A percentile compares a stretch with the other conserved stretches of the same genome.
Conservation (phyloP, 2,329 filamentous ascomycete genomes). For the Colletotrichum siamense region DNA sequence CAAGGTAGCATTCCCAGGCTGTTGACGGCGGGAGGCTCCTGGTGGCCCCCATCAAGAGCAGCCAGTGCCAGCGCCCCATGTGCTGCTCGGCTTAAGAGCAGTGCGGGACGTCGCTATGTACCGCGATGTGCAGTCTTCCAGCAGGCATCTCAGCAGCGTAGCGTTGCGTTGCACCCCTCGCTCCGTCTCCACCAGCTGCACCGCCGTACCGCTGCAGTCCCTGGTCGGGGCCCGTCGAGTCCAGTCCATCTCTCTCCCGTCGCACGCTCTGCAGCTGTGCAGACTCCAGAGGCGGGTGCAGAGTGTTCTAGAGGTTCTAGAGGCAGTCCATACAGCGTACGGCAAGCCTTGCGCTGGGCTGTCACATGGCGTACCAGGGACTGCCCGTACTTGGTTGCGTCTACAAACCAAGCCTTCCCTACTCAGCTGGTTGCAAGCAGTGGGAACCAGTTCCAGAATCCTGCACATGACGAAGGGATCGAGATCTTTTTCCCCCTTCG, state of each 20-base stretch:
- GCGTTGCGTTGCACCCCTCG: conserved; percentile 7
- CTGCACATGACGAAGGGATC: conserved; percentile 1
- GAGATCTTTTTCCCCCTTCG: neutral
- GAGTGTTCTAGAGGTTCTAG: neutral
- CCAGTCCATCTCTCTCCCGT: neutral
- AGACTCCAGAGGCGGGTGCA: neutral
- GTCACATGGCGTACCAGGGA: conserved; percentile 18
- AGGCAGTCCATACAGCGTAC: neutral
- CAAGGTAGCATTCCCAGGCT: conserved; percentile 13
- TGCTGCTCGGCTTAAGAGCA: neutral
- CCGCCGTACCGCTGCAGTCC: neutral
- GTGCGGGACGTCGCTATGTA: neutral
- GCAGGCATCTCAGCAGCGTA: neutral
- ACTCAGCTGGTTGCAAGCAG: neutral
- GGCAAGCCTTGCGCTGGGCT: neutral
- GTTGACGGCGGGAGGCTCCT: conserved; percentile 20
- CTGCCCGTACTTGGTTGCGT: neutral
- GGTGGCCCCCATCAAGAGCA: conserved; percentile 11
- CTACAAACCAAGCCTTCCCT: neutral
- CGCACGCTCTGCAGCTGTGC: neutral
- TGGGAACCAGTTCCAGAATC: conserved; percentile 6
- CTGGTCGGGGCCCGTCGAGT: conserved; percentile 2
- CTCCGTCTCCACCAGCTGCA: neutral
- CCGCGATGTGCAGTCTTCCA: neutral
- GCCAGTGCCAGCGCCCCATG: neutral